Conservation (phyloP, 257 asterid species). For the Cynanchum wilfordii region DNA sequence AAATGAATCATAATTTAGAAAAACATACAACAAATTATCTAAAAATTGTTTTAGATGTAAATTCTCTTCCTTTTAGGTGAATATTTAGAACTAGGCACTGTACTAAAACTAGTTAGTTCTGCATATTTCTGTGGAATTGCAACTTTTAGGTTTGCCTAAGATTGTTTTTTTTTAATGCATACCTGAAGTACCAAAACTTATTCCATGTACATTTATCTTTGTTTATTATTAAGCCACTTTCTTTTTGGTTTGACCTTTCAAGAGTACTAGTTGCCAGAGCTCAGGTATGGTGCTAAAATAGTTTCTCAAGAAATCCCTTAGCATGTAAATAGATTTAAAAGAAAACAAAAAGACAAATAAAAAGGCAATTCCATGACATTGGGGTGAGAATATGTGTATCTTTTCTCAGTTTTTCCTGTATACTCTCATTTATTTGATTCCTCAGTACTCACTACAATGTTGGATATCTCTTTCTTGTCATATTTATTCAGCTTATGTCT, state of each 20-base stretch:
- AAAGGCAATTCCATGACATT: background rate
- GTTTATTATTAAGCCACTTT: background rate
- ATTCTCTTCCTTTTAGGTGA: background rate
- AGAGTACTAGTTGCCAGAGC: background rate
- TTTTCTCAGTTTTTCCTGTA: background rate
- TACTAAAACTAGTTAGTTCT: background rate
- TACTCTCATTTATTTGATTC: background rate
- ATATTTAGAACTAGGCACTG: background rate
- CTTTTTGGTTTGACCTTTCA: background rate
- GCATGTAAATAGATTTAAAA: background rate
- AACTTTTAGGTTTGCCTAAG: background rate
- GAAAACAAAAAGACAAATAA: too few species aligned
- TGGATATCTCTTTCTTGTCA: conserved; percentile 3
- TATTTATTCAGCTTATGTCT: background rate
- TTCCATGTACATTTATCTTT: background rate
- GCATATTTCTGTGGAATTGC: background rate
- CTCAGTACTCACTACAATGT: background rate
- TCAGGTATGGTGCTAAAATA: background rate
- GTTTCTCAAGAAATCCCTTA: background rate
- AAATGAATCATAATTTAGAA: background rate
- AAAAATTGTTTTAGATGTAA: background rate
- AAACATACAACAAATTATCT: background rate
- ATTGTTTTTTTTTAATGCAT: background rate
- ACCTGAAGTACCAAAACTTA: background rate
- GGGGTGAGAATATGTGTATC: background rate